phyloP scores from a whole-genome alignment of 352 stramenopile genomes.

The Pythium brachiatum region DNA sequence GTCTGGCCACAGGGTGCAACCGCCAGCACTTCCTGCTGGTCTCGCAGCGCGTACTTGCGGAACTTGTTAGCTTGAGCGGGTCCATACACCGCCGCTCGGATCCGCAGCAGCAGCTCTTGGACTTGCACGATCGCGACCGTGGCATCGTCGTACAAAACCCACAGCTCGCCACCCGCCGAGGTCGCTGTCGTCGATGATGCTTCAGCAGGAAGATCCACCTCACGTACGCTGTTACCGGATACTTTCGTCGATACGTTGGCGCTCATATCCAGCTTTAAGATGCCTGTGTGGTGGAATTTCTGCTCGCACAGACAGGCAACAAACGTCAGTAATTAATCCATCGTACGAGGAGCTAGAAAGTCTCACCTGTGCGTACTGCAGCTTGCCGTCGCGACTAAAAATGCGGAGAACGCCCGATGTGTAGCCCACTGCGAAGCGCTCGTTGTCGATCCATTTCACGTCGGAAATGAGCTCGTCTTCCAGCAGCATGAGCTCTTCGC shows the following conservation, averaged over 20 bases:
- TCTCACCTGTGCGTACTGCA: conserved; percentile 58
- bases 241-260: conserved; percentile 19
- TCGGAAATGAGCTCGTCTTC: conserved; percentile 48
- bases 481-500: conserved; percentile 31
- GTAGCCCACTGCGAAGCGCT: conserved; percentile 57
- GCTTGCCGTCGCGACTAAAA: conserved; percentile 43
- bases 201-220: conserved; percentile 13
- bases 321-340: neutral
- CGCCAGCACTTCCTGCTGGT: conserved; percentile 62
- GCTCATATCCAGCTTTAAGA: conserved; percentile 27
- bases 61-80: conserved; percentile 75
- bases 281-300: conserved; percentile 26
- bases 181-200: neutral
- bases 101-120: conserved; percentile 50
- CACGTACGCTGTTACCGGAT: neutral
- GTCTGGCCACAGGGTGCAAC: conserved; percentile 62
- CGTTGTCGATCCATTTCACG: conserved; percentile 65
- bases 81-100: conserved; percentile 54
- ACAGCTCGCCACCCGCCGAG: conserved; percentile 46
- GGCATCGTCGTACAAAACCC: conserved; percentile 72
- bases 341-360: neutral
- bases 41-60: conserved; percentile 74
- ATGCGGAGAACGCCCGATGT: conserved; percentile 59
- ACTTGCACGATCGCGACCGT: conserved; percentile 80
- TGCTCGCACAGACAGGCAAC: neutral